Conservation (phyloP, 2,329 filamentous ascomycete species). For the Paramyrothecium sp. region DNA sequence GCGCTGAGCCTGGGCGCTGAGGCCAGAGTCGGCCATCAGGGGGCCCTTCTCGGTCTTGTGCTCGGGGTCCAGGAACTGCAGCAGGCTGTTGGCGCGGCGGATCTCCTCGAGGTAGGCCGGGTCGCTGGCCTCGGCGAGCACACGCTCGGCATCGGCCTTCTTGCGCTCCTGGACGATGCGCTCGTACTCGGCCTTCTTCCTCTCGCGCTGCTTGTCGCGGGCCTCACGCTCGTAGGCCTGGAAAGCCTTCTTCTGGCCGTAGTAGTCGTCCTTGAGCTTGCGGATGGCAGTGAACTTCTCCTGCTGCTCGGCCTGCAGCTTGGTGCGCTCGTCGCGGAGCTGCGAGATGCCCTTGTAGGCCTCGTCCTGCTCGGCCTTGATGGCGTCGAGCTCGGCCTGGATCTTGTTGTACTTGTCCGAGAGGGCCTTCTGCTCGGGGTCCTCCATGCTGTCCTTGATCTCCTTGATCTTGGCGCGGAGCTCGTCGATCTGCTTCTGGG, state of each 20-base stretch:
- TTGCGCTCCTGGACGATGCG: conserved; percentile 69
- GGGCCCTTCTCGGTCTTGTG: conserved; percentile 65
- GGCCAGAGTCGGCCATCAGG: conserved; percentile 65
- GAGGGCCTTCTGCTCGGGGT: conserved; percentile 85
- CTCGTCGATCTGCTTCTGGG: conserved; percentile 86
- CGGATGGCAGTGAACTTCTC: conserved; percentile 80
- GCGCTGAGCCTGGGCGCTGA: conserved; percentile 75
- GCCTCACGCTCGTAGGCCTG: conserved; percentile 81
- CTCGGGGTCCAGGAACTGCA: conserved; percentile 86
- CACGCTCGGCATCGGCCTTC: conserved; percentile 72
- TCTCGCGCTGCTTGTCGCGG: conserved; percentile 73
- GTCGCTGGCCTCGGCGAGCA: conserved; percentile 78
- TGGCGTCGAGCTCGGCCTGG: conserved; percentile 81
- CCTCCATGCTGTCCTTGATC: conserved; percentile 84
- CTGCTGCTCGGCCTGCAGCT: conserved; percentile 81
- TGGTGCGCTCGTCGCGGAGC: conserved; percentile 82
- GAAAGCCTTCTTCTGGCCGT: conserved; percentile 76
- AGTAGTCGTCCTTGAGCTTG: conserved; percentile 88
- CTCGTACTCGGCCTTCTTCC: conserved; percentile 77
- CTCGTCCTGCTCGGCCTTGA: conserved; percentile 90
- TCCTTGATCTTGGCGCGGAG: conserved; percentile 84
- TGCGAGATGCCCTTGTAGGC: conserved; percentile 84
- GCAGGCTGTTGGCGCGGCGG: conserved; percentile 79
- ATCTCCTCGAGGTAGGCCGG: conserved; percentile 94
- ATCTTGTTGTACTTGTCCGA: conserved; percentile 83